Conservation (phyloP, 2,329 filamentous ascomycete genomes). For the Talaromyces sp. region DNA sequence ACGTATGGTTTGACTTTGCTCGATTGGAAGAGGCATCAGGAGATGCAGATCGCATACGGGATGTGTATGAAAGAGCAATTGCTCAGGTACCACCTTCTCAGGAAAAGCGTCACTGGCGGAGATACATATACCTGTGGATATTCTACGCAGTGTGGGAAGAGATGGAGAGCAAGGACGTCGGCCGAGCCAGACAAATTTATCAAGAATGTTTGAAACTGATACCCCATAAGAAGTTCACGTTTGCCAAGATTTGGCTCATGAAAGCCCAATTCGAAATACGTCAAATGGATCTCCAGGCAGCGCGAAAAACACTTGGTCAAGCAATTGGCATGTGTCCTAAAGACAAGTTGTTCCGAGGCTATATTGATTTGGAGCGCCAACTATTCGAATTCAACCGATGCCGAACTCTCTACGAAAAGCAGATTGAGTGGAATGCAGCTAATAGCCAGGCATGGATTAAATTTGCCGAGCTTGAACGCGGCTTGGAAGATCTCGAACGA, state of each 20-base stretch:
- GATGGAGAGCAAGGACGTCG: conserved; percentile 70
- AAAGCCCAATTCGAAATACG: conserved; percentile 92
- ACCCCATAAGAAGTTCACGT: conserved; percentile 95
- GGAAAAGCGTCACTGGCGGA: conserved; percentile 93
- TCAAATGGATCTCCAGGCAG: conserved; percentile 71
- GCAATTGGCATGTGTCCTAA: conserved; percentile 94
- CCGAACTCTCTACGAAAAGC: conserved; percentile 87
- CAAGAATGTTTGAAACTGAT: conserved; percentile 79
- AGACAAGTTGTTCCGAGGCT: conserved; percentile 88
- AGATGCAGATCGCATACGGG: conserved; percentile 75
- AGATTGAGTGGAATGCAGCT: conserved; percentile 82
- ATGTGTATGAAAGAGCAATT: conserved; percentile 92
- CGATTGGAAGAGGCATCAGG: conserved; percentile 81
- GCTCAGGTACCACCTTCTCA: conserved; percentile 91
- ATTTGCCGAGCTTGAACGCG: conserved; percentile 88
- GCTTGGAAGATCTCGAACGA: conserved; percentile 82
- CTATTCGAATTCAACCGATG: conserved; percentile 92
- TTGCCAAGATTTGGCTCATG: conserved; percentile 92
- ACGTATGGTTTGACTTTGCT: conserved; percentile 94
- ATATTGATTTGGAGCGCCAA: conserved; percentile 87
- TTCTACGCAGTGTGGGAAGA: conserved; percentile 98
- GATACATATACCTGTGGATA: conserved; percentile 96
- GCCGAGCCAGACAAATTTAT: conserved; percentile 84
- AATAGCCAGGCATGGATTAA: conserved; percentile 96
- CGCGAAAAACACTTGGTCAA: conserved; percentile 82